Evolutionary conservation across 306 rosid species (phyloP), one percentile per base, ranked within the genome.

Genomic region (Abrus precatorius): DNA sequence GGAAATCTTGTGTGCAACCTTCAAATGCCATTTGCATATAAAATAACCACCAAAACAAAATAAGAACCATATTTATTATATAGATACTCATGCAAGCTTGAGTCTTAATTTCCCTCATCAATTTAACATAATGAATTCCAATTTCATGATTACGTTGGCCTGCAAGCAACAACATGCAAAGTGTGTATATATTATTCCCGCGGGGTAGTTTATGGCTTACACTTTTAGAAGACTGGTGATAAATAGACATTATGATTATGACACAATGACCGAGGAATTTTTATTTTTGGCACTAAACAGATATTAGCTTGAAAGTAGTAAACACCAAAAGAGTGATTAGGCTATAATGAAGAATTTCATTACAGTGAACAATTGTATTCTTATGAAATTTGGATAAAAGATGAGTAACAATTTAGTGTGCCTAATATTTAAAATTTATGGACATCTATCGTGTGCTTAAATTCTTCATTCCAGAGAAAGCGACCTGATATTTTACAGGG

Each of bases 391-490:
- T 67, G 27, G 60, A 50, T 56, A 33, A 57, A 59, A 40, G 11
- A 34, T 40, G 55, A 43, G 54, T 14, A 66, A 59, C 5, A 69
- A n/a, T 32, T 30, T 62, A 71, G 57, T 28, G 3, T 54, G 36
- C 14, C 45, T 50, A 5, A 14, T 43, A 34, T n/a, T 48, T 43
- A 20, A 9, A 12, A 60, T 44, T 38, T 53, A 36, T 49, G 67
- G 78, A 53, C 59, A 32, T 27, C 68, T 36, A 43, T n/a, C 20
- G 6, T 72, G 53, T 67, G 78, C 69, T 65, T 33, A 77, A 66
- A 55, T 78, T 78, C 62, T 59, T 78, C 79, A 60, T 69, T 61
- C 78, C 12, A 41, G 14, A 12, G 28, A 56, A 81, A 81, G 55
- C 64, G 33, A 44, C 77, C 66, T 30, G 61, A 52, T 64, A 27